These are phyloP conservation scores for Naumovozyma baii DNA, from an alignment of 805 yeast species.

Conservation along the genomic window DNA sequence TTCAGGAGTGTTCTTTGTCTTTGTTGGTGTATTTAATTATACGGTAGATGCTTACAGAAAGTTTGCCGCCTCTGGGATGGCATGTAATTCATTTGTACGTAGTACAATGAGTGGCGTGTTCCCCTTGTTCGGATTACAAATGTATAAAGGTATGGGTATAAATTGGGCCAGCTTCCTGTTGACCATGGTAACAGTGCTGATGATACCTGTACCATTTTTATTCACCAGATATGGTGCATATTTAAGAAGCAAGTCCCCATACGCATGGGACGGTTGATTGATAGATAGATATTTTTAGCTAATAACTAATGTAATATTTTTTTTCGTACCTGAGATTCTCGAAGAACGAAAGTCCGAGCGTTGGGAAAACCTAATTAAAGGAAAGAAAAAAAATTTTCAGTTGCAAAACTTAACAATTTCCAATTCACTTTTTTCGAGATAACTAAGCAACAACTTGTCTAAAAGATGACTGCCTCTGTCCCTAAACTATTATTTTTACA, in stretches of 20 bases:
- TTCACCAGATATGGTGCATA: constrained; percentile 41
- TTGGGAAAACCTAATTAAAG: no score
- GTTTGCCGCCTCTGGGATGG: constrained; percentile 44
- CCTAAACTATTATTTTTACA: constrained; percentile 72
- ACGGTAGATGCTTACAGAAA: constrained; percentile 53
- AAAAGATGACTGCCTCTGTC: constrained; percentile 11
- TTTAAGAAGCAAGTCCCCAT: constrained; percentile 38
- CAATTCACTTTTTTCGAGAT: no score
- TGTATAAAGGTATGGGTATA: constrained; percentile 45
- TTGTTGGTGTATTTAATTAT: constrained; percentile 58
- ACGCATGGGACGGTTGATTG: constrained; percentile 32
- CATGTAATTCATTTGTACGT: constrained; percentile 44
- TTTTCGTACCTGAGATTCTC: no score
- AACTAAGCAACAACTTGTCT: no score
- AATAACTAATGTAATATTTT: no score
- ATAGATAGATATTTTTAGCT: neutral
- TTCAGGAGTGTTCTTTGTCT: constrained; percentile 54
- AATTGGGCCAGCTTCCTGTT: constrained; percentile 50
- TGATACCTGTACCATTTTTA: constrained; percentile 48
- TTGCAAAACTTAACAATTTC: no score
- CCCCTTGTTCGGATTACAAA: constrained; percentile 48
- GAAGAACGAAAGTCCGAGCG: no score
- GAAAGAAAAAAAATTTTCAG: no score
- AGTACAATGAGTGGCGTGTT: constrained; percentile 46
- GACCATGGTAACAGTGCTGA: constrained; percentile 39